Percentiles rank a stretch among this genome's conserved stretches.
Conservation (phyloP, 352 stramenopile species). For the Phytophthora colocasiae region DNA sequence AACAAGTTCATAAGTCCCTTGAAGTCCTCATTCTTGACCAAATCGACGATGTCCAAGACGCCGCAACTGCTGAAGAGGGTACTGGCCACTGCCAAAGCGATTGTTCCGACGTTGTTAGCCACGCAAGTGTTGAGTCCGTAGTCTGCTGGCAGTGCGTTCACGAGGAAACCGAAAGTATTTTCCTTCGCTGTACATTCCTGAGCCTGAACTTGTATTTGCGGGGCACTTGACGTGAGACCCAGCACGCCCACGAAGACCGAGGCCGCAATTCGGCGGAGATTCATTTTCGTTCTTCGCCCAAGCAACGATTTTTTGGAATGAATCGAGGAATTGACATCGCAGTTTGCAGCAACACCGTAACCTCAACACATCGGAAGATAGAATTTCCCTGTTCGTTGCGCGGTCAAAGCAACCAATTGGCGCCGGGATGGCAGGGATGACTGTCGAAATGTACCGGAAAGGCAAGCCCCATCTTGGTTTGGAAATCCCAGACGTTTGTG, state of each 20-base stretch:
- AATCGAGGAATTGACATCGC: constrained; percentile 4
- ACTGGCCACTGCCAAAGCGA: constrained; percentile 37
- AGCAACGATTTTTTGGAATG: constrained; percentile 27
- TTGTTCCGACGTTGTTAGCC: constrained; percentile 50
- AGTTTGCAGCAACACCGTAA: constrained; percentile 7
- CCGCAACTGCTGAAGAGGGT: constrained; percentile 47
- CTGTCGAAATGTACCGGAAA: constrained; percentile 23
- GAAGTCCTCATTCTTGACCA: constrained; percentile 44
- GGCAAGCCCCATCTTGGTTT: constrained; percentile 16
- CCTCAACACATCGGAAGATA: constrained; percentile 33
- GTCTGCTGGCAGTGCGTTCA: constrained; percentile 34
- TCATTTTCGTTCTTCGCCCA: constrained; percentile 26
- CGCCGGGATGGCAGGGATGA: constrained; percentile 1
- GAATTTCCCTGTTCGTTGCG: background rate
- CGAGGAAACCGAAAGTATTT: constrained; percentile 35
- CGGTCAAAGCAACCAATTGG: constrained; percentile 17
- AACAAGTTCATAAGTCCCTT: constrained; percentile 34
- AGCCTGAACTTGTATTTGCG: constrained; percentile 20
- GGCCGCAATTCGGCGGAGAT: constrained; percentile 25
- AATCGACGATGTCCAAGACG: constrained; percentile 40
- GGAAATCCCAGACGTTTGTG: constrained; percentile 33
- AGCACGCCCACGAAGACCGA: constrained; percentile 24
- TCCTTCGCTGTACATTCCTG: constrained; percentile 35
- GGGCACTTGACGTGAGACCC: constrained; percentile 11
- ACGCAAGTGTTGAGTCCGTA: constrained; percentile 61